A percentile compares a stretch with the other conserved stretches of the same genome.
Conservation (phyloP, 495 filamentous ascomycete genomes). For the Hypoxylon perforatum region DNA sequence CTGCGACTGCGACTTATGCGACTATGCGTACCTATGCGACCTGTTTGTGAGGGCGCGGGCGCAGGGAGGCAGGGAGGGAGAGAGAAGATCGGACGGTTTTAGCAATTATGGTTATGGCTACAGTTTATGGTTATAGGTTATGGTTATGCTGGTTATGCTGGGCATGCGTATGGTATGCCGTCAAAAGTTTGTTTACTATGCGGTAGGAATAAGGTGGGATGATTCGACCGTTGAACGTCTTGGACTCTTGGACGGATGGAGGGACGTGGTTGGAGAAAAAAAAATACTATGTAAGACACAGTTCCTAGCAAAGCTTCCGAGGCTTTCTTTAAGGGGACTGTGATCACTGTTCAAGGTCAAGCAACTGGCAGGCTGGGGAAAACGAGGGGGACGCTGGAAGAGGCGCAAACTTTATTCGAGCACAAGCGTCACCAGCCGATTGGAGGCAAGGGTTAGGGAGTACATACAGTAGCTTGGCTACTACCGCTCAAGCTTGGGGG, state of each 20-base stretch:
- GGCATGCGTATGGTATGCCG: slow-evolving; percentile 12
- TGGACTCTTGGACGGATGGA: no score
- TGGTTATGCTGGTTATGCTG: slow-evolving; percentile 20
- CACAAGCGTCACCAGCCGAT: slow-evolving; percentile 41
- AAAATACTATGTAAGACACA: slow-evolving; percentile 39
- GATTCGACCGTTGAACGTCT: slow-evolving; percentile 23
- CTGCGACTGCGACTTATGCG: no score
- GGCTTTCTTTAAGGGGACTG: slow-evolving; percentile 34
- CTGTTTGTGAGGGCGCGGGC: slow-evolving; percentile 10
- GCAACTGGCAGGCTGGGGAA: no score
- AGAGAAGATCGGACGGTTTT: slow-evolving; percentile 22
- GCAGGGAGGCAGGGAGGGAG: no score
- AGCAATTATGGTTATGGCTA: no score
- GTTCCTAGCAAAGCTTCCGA: slow-evolving; percentile 4
- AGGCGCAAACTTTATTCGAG: slow-evolving; percentile 43
- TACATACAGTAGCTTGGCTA: background rate
- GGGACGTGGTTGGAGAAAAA: slow-evolving; percentile 39
- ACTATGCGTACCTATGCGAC: no score
- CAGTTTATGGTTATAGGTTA: no score
- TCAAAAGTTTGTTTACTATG: slow-evolving; percentile 40
- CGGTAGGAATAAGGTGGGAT: slow-evolving; percentile 42
- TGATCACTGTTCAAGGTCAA: slow-evolving; percentile 35
- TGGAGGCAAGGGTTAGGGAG: slow-evolving; percentile 35
- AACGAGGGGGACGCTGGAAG: slow-evolving; percentile 17
- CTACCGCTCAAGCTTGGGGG: background rate